Evolutionary conservation across 805 yeast genomes (phyloP).

Genomic region (Saccharomycopsis fodiens): DNA sequence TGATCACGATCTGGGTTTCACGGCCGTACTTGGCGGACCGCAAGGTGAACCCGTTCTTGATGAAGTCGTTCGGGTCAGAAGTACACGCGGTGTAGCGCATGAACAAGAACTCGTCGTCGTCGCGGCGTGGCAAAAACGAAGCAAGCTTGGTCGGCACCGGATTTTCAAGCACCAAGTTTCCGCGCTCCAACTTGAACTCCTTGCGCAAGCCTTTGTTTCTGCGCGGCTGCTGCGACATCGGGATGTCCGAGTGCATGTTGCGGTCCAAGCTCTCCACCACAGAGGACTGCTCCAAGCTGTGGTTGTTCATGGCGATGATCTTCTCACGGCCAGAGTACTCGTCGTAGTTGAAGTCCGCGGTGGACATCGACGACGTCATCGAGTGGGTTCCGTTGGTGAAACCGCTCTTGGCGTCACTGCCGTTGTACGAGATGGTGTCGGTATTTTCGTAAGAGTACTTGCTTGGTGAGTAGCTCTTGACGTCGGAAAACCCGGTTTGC

Average conservation of each 20-base stretch:
- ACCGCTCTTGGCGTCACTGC: slow-evolving; percentile 1
- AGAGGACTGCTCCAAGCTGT: slow-evolving; percentile 23
- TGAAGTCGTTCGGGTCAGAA: slow-evolving; percentile 81
- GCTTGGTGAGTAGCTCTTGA: slow-evolving; percentile 1
- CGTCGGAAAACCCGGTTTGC: slow-evolving; percentile 21
- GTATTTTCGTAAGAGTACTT: slow-evolving; percentile 15
- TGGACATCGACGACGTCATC: slow-evolving; percentile 27
- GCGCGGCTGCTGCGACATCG: slow-evolving; percentile 36
- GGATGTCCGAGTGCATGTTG: slow-evolving; percentile 37
- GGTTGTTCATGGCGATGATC: slow-evolving; percentile 17
- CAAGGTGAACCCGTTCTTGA: slow-evolving; percentile 71
- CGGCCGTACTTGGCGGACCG: slow-evolving; percentile 82
- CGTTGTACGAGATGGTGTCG: slow-evolving; percentile 14
- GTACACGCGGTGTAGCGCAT: slow-evolving; percentile 98
- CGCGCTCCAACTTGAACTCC: slow-evolving; percentile 67
- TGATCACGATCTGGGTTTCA: slow-evolving; percentile 85
- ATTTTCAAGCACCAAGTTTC: slow-evolving; percentile 84
- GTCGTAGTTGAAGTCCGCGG: slow-evolving; percentile 30
- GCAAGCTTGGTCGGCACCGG: slow-evolving; percentile 88
- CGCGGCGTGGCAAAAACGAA: slow-evolving; percentile 78
- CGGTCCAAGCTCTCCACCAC: slow-evolving; percentile 34
- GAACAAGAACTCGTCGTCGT: slow-evolving; percentile 86
- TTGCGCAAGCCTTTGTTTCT: slow-evolving; percentile 64
- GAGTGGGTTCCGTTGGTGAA: slow-evolving; percentile 5
- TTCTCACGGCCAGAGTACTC: slow-evolving; percentile 24